Conservation (phyloP, 2,329 filamentous ascomycete species). For the Didymella sp. region DNA sequence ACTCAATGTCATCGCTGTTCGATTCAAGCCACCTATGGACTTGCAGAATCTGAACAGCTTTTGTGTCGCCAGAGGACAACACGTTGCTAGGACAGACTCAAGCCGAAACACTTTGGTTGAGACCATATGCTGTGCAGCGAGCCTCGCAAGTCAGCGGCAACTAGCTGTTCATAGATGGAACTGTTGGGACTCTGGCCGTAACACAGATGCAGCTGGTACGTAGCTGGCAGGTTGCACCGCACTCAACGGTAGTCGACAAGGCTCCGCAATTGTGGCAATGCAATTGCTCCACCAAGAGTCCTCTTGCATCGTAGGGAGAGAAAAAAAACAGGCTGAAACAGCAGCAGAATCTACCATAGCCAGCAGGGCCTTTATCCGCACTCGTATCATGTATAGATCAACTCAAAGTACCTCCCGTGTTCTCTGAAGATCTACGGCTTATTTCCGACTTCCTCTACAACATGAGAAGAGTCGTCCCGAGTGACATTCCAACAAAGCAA, state of each 20-base stretch:
- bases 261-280: constrained; percentile 20
- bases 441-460: no score
- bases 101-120: constrained; percentile 22
- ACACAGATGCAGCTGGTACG: constrained; percentile 29
- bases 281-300: constrained; percentile 5
- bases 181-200: constrained; percentile 40
- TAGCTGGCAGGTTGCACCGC: constrained; percentile 20
- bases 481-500: constrained; percentile 23
- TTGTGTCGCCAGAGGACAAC: constrained; percentile 26
- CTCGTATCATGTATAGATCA: no score
- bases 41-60: constrained; percentile 32
- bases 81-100: constrained; percentile 34
- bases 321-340: no score
- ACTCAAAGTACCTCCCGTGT: no score
- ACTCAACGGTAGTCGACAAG: constrained; percentile 13
- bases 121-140: constrained; percentile 32
- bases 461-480: not conserved
- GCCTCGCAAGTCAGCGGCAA: constrained; percentile 24
- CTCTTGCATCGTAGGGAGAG: no score
- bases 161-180: constrained; percentile 35
- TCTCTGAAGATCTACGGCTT: no score
- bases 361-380: no score
- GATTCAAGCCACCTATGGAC: constrained; percentile 35
- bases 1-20: constrained; percentile 15
- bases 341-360: no score